These are phyloP conservation scores for Petunia axillaris DNA, from an alignment of 257 asterid genomes.

Conservation along the genomic window DNA sequence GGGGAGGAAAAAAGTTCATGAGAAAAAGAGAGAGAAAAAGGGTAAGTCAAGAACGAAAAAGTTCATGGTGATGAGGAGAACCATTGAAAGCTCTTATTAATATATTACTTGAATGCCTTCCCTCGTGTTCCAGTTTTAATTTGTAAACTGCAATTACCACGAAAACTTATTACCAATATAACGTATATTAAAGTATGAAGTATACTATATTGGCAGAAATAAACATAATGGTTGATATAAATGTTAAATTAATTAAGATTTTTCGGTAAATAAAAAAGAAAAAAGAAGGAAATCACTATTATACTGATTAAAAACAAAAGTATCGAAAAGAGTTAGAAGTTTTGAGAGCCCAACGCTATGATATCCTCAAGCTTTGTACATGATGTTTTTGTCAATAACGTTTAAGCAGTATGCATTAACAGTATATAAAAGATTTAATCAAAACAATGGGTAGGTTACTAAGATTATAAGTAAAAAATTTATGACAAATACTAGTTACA, in stretches of 20 bases:
- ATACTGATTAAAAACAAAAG: background rate
- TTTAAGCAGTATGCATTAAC: background rate
- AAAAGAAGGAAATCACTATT: background rate
- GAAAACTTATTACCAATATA: background rate
- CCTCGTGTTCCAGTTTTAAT: background rate
- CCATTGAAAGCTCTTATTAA: background rate
- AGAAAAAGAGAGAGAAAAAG: background rate
- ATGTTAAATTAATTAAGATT: background rate
- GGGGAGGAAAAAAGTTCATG: slow-evolving; percentile 19
- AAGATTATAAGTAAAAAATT: too few relatives aligned
- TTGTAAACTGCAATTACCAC: background rate
- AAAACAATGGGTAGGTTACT: too few relatives aligned
- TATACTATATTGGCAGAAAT: too few relatives aligned
- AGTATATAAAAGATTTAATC: too few relatives aligned
- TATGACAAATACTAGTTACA: too few relatives aligned
- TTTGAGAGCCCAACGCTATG: background rate
- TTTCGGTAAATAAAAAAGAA: background rate
- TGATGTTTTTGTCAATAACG: background rate
- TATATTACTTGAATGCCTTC: background rate
- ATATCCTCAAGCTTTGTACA: background rate
- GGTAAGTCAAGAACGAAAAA: slow-evolving; percentile 21
- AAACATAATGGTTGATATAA: background rate
- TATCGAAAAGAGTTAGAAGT: background rate
- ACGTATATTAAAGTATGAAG: background rate
- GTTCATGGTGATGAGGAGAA: background rate